These are phyloP conservation scores for Blastomyces emzantsi DNA, from an alignment of 2,329 filamentous ascomycete genomes.

Conservation along the genomic window DNA sequence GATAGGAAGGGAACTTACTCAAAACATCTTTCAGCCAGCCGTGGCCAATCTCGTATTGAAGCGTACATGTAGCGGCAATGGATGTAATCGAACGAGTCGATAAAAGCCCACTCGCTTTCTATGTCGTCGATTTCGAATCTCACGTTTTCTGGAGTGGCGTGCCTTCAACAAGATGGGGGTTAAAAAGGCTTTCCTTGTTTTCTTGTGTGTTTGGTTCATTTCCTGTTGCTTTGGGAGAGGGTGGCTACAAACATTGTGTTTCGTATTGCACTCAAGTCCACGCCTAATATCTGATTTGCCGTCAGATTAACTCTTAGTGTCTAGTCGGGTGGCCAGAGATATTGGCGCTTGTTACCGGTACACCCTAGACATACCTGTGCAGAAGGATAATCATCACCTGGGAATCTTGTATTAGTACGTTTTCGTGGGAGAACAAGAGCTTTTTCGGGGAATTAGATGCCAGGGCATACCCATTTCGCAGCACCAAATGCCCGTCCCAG, in stretches of 20 bases:
- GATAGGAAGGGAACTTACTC: slow-evolving; percentile 18
- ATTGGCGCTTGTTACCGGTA: background rate
- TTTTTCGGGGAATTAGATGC: background rate
- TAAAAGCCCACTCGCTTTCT: slow-evolving; percentile 50
- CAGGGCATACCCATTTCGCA: slow-evolving; percentile 23
- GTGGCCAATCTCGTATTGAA: slow-evolving; percentile 45
- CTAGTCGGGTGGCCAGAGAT: background rate
- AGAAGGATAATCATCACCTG: slow-evolving; percentile 19
- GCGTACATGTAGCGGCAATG: slow-evolving; percentile 44
- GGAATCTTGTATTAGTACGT: background rate
- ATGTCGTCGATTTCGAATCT: slow-evolving; percentile 54
- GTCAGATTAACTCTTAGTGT: slow-evolving; percentile 8
- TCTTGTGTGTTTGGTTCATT: background rate
- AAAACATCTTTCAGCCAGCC: slow-evolving; percentile 42
- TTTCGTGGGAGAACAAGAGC: background rate
- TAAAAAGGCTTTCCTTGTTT: background rate
- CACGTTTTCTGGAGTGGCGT: slow-evolving; percentile 50
- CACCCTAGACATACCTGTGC: slow-evolving; percentile 11
- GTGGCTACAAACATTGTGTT: slow-evolving; percentile 2
- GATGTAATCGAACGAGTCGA: slow-evolving; percentile 49
- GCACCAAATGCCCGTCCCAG: slow-evolving; percentile 26
- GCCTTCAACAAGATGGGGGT: background rate
- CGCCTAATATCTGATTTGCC: slow-evolving; percentile 3
- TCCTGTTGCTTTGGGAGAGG: background rate
- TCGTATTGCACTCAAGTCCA: slow-evolving; percentile 8